Base-by-base conservation (phyloP, 208 protist species). In the Leishmania aethiopica region DNA sequence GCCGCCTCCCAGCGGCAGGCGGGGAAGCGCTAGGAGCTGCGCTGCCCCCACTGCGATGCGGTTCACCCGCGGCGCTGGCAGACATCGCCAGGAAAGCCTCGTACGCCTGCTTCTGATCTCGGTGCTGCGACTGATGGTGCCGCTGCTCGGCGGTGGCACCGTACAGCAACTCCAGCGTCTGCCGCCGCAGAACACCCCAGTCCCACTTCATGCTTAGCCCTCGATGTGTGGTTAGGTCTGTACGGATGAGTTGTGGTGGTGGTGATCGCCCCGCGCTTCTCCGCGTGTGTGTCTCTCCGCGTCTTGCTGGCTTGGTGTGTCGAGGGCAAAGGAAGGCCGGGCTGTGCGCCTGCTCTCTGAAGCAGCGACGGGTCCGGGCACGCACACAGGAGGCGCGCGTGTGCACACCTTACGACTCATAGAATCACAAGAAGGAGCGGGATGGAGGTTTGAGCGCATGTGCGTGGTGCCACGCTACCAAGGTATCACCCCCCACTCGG, bases 121-220 rank as follows among this genome's bases (percentile, higher is more conserved):
- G n/a, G 78, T 76, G 78, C 88, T 25, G 91, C 89, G 71, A 37
- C 47, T 76, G 78, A n/a, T 75, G 69, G 98, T 96, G 25, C 92
- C 78, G 78, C 66, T 53, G 51, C 25, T 59, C 69, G 55, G 69
- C 78, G 53, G 78, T 75, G 19, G 78, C 69, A 17, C 78, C 78
- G 28, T 64, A 75, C 67, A 81, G 1, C 69, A 75, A n/a, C 78
- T 81, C 78, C 37, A 45, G 10, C 67, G n/a, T 57, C 53, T 75
- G 66, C 53, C 28, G 67, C 69, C 78, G 69, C 17, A 60, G n/a
- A 47, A 13, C 25, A 59, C 59, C 15, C 59, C 76, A 69, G 42
- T 79, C 32, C 60, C 59, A 69, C 60, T 40, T 72, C 76, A 79
- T 79, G 3, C n/a, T 47, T 28, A 17, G 10, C n/a, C 35, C 51